Evolutionary conservation across 768 basidiomycete genomes (phyloP).

Genomic region (Lenzites betulinus): DNA sequence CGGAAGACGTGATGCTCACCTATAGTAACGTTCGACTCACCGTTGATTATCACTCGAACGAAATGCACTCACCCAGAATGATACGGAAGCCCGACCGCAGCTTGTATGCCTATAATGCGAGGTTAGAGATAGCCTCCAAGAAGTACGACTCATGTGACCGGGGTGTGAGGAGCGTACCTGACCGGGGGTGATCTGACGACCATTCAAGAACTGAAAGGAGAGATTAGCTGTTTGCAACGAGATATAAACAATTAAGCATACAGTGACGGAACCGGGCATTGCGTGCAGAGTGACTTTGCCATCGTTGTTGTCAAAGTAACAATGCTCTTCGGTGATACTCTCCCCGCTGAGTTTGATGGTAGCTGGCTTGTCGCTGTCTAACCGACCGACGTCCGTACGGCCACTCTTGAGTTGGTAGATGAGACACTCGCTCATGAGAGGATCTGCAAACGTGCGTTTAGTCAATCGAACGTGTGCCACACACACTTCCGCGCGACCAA

Average conservation of each 20-base stretch:
- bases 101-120: conserved; percentile 59
- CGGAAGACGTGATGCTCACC: conserved; percentile 98
- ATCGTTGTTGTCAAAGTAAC: conserved; percentile 83
- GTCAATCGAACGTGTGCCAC: not conserved
- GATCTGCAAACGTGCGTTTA: conserved; percentile 52
- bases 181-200: conserved; percentile 77
- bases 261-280: conserved; percentile 80
- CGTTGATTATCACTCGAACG: not conserved
- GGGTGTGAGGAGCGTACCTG: conserved; percentile 52
- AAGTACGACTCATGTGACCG: not conserved
- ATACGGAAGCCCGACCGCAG: conserved; percentile 94
- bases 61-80: conserved; percentile 72
- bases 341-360: conserved; percentile 92
- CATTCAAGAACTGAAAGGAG: conserved; percentile 79
- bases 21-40: conserved; percentile 31
- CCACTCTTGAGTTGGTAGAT: conserved; percentile 92
- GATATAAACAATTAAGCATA: conserved; percentile 38
- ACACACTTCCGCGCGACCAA: conserved; percentile 28
- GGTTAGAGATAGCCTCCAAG: not conserved
- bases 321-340: conserved; percentile 91
- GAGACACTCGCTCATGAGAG: conserved; percentile 94
- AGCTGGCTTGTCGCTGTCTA: conserved; percentile 78
- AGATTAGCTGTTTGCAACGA: not conserved
- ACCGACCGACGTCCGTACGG: conserved; percentile 83
- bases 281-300: conserved; percentile 84